Conservation (phyloP, 495 filamentous ascomycete species). For the Penicillium canescens region DNA sequence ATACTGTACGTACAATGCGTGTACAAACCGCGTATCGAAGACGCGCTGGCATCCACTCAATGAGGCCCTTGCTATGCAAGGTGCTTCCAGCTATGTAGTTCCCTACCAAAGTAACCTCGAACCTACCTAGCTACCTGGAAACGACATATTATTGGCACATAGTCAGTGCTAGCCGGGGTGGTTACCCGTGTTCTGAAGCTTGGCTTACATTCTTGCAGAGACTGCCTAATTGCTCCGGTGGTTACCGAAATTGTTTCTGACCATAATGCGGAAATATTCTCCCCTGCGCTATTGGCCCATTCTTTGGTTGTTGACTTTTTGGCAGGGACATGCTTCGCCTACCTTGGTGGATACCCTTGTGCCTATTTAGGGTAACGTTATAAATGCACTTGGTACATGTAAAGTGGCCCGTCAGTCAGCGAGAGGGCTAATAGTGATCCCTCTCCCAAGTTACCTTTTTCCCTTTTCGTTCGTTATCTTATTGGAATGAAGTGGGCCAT, state of each 20-base stretch:
- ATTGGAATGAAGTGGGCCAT: no score
- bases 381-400: no score
- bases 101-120: neutral
- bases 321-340: no score
- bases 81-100: slow-evolving; percentile 8
- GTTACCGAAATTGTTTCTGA: slow-evolving; percentile 1
- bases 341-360: no score
- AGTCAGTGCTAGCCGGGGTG: neutral
- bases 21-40: no score
- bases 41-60: slow-evolving; percentile 12
- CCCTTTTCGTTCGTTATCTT: no score
- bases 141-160: neutral
- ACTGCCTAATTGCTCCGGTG: slow-evolving; percentile 16
- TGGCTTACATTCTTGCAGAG: slow-evolving; percentile 17
- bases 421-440: no score
- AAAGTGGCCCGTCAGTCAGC: no score
- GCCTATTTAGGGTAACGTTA: no score
- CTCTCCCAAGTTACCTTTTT: no score
- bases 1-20: no score
- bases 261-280: neutral
- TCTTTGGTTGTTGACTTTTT: no score
- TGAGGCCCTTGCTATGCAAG: slow-evolving; percentile 13
- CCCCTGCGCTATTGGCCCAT: neutral
- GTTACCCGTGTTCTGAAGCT: neutral
- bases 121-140: neutral